Percentiles rank a stretch among this genome's conserved stretches.
Evolutionary conservation across 306 rosid species (phyloP).

Genomic region (Datisca glomerata): DNA sequence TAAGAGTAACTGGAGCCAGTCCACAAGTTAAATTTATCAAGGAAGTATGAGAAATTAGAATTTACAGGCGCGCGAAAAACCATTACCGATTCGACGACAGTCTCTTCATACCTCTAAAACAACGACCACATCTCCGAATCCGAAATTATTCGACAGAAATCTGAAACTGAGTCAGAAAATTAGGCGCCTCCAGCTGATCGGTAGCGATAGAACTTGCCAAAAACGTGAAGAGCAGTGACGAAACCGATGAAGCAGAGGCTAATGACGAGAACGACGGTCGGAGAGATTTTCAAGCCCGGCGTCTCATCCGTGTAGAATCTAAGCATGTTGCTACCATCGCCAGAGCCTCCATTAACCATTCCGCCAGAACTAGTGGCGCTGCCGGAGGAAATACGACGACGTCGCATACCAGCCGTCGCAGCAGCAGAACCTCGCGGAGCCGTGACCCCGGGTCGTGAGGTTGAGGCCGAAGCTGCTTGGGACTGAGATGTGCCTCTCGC

Average conservation of each 20-base stretch:
- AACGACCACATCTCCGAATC: not conserved
- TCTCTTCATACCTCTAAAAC: too few species aligned
- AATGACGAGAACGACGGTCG: constrained; percentile 75
- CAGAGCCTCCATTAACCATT: constrained; percentile 20
- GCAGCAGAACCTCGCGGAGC: constrained; percentile 97
- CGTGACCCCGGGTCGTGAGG: constrained; percentile 47
- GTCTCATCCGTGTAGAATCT: constrained; percentile 94
- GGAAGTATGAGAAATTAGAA: too few species aligned
- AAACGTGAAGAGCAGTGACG: constrained; percentile 81
- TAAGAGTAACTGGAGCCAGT: too few species aligned
- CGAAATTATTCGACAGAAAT: too few species aligned
- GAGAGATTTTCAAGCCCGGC: constrained; percentile 79
- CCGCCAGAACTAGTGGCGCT: constrained; percentile 12
- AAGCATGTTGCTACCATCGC: constrained; percentile 55
- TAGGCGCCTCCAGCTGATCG: constrained; percentile 41
- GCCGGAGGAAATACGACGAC: constrained; percentile 47
- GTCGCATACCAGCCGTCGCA: constrained; percentile 82
- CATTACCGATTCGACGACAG: too few species aligned
- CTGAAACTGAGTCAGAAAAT: constrained; percentile 3
- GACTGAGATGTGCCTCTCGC: constrained; percentile 89
- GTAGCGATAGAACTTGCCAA: constrained; percentile 57
- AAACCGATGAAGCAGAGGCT: constrained; percentile 94
- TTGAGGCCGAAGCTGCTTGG: constrained; percentile 39
- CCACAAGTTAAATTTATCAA: too few species aligned
- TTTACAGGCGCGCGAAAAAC: too few species aligned